Base-by-base conservation (phyloP, 768 basidiomycete species). In the Russula virescens region DNA sequence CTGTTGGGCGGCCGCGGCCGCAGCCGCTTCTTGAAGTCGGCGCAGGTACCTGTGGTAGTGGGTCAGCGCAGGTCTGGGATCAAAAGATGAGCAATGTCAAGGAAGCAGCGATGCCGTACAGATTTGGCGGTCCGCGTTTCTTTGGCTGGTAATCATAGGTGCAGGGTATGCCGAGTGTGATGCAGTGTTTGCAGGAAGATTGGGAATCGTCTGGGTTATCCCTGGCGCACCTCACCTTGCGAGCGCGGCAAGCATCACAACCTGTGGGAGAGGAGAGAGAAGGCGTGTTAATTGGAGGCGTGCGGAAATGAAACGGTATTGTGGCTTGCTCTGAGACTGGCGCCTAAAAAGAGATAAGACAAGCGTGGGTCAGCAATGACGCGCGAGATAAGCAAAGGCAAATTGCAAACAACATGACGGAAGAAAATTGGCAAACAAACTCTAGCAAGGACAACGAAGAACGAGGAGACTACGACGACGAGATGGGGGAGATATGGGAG, bases 141-240 rank as follows among this genome's bases (percentile, higher is more conserved):
- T 94, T 94, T 21, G 94, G 94, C 71, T 91, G 89, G 72, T 95
- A 95, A 71, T 92, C 89, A 68, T 94, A 96, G 1, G 89, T 93
- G 73, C 94, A 94, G 6, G 85, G 82, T 53, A 94, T 88, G 21
- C 85, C 87, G 54, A 94, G 83, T 0, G 87, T 81, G 68, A 88
- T 79, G 72, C 91, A 94, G 71, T 94, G 91, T 71, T 90, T 93
- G 87, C 91, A 94, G 9, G 87, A 80, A 66, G 84, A 84, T 73
- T 86, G 88, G 11, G 82, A 77, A 70, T 89, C 88, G 65, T 89
- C 88, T 26, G 85, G 82, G 68, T 86, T 86, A 70, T 93, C 91
- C 65, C 87, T 79, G 7, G 87, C 86, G 69, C 91, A 94, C 55
- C 89, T 82, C 49, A 94, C 91, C 73, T 94, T 93, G 72, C 91